Percentiles rank a stretch among this genome's conserved stretches.
Conservation (phyloP, 2,329 filamentous ascomycete species). For the Aspergillus tubingensis region DNA sequence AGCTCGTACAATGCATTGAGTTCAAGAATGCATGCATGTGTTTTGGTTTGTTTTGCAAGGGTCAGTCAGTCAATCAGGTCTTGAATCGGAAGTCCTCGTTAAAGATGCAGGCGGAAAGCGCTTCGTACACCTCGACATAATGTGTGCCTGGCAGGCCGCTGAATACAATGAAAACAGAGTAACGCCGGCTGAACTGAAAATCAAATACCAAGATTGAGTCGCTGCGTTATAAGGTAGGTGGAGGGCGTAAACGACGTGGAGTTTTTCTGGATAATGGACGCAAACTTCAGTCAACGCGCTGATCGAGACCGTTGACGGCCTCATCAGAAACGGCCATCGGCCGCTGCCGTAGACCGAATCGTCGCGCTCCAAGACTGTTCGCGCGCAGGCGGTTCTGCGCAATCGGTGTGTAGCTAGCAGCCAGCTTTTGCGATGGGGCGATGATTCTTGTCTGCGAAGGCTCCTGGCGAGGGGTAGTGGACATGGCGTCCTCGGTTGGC, state of each 20-base stretch:
- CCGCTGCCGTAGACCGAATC: slow-evolving; percentile 37
- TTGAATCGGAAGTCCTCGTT: slow-evolving; percentile 8
- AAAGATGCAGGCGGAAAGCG: slow-evolving; percentile 2
- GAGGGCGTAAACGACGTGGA: slow-evolving; percentile 17
- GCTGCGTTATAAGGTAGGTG: slow-evolving; percentile 26
- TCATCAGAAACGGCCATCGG: slow-evolving; percentile 28
- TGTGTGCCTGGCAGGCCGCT: slow-evolving; percentile 1
- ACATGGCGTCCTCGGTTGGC: slow-evolving; percentile 22
- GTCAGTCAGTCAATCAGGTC: neutral
- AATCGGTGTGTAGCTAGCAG: slow-evolving; percentile 42
- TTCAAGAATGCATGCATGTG: neutral
- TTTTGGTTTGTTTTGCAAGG: neutral
- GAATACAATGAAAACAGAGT: slow-evolving; percentile 6
- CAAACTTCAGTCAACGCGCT: slow-evolving; percentile 33
- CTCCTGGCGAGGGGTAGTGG: slow-evolving; percentile 24
- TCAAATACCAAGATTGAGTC: slow-evolving; percentile 22
- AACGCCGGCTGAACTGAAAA: slow-evolving; percentile 26
- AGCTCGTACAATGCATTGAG: slow-evolving; percentile 5
- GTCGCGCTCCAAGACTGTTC: slow-evolving; percentile 40
- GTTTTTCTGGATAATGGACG: slow-evolving; percentile 9
- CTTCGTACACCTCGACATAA: neutral
- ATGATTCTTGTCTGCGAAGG: slow-evolving; percentile 35
- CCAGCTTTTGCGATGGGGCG: slow-evolving; percentile 38
- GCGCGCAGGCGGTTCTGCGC: slow-evolving; percentile 39
- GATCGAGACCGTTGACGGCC: slow-evolving; percentile 30